Evolutionary conservation across 768 basidiomycete genomes (phyloP), one percentile per base, ranked within the genome.

Genomic region (Podaxis sp.): DNA sequence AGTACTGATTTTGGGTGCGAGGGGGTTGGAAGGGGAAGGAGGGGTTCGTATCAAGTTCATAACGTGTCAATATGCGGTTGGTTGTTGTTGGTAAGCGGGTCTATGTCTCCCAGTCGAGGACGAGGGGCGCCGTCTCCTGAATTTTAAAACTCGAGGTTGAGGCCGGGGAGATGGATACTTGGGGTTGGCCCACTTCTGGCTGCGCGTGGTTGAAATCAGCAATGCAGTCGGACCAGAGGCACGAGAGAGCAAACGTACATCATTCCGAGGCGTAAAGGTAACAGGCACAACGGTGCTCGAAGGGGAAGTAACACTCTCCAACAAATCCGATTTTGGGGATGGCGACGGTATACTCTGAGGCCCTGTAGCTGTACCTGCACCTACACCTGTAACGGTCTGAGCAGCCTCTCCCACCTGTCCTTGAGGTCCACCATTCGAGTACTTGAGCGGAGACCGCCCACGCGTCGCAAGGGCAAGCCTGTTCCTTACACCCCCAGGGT

Each of bases 111-210:
- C 66, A 65, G 27, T 55, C 57, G 11, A 66, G 59, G 60, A 68
- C 67, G 27, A 75, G 55, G 25, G 73, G 70, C 4, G 66, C 66
- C 27, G 67, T 63, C 49, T 71, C 66, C 17, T 66, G 61, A n/a
- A 72, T 60, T 52, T 55, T 65, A 25, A 72, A 70, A n/a, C 59
- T 64, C 19, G 33, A 27, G 6, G 47, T 56, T 12, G 59, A 63
- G 7, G 60, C 58, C 9, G 66, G 61, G 9, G 63, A 47, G 27
- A 52, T 51, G 15, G 53, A 46, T 36, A 37, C 13, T 22, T 57
- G 9, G n/a, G 53, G 60, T 19, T 50, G 46, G 7, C 57, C 25
- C 5, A 33, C 22, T 9, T 29, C 24, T 11, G 46, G 25, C 36
- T 57, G 41, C 22, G 19, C 19, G 29, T 22, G 9, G 17, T 24